These are phyloP conservation scores for Cordyceps javanica DNA, from an alignment of 2,329 filamentous ascomycete genomes.

Conservation along the genomic window DNA sequence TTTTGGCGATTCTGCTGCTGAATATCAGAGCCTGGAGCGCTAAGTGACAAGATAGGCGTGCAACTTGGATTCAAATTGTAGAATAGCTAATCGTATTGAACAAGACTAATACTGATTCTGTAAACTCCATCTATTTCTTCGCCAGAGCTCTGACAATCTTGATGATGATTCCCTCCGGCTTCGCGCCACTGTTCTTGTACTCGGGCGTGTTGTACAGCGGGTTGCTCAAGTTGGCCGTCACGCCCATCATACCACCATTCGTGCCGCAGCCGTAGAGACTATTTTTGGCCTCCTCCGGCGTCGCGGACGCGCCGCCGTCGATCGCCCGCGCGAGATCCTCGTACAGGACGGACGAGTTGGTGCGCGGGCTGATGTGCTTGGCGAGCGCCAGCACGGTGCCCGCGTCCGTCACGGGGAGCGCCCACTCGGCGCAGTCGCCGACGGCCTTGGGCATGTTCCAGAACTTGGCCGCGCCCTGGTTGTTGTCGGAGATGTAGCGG, in stretches of 20 bases:
- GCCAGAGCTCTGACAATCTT: conserved; percentile 25
- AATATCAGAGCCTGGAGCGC: no score
- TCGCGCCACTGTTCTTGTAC: conserved; percentile 18
- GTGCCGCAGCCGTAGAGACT: conserved; percentile 23
- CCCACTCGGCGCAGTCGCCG: conserved; percentile 21
- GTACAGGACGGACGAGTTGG: conserved; percentile 7
- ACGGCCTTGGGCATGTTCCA: conserved; percentile 17
- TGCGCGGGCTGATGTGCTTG: conserved; percentile 19
- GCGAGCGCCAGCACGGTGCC: conserved; percentile 18
- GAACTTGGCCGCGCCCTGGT: conserved; percentile 9
- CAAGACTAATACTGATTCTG: no score
- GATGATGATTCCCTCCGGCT: conserved; percentile 21
- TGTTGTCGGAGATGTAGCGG: conserved; percentile 11
- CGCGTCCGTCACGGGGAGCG: conserved; percentile 9
- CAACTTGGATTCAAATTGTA: no score
- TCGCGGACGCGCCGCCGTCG: conserved; percentile 17
- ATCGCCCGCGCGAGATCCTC: conserved; percentile 22
- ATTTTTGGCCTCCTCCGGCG: conserved; percentile 6
- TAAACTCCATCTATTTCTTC: no score
- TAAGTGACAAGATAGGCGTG: no score
- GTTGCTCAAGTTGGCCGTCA: conserved; percentile 14
- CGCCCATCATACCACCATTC: conserved; percentile 20
- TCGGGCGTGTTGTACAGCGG: conserved; percentile 15
- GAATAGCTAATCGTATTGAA: no score
- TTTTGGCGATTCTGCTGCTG: no score